These are phyloP conservation scores for Claviceps pazoutovae DNA, from an alignment of 2,329 filamentous ascomycete species.

Conservation along the genomic window DNA sequence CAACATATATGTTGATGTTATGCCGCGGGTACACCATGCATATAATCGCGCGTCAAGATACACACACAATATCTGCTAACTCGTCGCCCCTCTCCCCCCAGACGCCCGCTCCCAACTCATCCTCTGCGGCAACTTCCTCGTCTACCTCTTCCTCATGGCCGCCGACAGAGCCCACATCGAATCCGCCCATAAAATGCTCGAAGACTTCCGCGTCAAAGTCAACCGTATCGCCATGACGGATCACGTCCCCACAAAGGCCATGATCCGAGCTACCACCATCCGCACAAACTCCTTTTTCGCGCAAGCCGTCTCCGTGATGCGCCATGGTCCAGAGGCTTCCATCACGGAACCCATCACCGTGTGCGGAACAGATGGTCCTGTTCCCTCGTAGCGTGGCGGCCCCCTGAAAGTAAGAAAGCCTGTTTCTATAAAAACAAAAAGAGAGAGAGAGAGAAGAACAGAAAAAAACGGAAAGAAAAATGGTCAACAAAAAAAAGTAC, in stretches of 20 bases:
- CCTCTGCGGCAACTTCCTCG: constrained; percentile 32
- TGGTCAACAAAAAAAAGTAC: too few relatives aligned
- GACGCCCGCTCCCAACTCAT: constrained; percentile 30
- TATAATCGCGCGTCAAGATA: too few relatives aligned
- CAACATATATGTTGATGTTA: too few relatives aligned
- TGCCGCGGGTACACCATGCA: too few relatives aligned
- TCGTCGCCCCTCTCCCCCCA: neutral
- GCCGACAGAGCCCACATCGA: constrained; percentile 20
- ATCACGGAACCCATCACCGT: constrained; percentile 6
- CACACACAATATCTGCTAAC: too few relatives aligned
- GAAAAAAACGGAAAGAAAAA: too few relatives aligned
- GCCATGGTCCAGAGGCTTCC: constrained; percentile 9
- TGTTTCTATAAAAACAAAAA: too few relatives aligned
- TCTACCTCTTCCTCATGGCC: constrained; percentile 32
- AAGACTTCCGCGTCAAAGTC: constrained; percentile 23
- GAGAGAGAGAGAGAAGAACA: too few relatives aligned
- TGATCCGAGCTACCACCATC: constrained; percentile 23
- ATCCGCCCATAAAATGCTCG: constrained; percentile 21
- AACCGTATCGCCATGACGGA: constrained; percentile 19
- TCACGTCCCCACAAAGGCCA: constrained; percentile 16
- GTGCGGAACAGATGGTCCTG: constrained; percentile 5
- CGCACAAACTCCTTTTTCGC: constrained; percentile 27
- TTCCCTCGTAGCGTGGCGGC: neutral
- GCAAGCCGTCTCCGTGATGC: constrained; percentile 19
- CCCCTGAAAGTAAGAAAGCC: neutral